Conservation (phyloP, 345 rosid genomes). For the Rhizophora apiculata region DNA sequence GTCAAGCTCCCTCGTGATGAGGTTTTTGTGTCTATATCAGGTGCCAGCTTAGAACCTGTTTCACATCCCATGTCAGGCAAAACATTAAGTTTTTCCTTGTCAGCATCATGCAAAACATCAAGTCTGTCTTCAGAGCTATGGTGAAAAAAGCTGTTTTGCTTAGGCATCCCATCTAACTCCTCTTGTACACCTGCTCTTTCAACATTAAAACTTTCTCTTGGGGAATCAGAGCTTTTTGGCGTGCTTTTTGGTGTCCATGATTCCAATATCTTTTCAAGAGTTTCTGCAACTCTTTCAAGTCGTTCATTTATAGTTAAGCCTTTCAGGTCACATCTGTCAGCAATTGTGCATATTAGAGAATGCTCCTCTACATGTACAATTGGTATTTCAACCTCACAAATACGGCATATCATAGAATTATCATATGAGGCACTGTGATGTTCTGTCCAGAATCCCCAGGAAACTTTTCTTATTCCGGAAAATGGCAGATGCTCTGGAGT, state of each 20-base stretch:
- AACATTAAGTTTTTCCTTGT: slow-evolving; percentile 43
- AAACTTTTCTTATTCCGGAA: slow-evolving; percentile 36
- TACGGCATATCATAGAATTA: slow-evolving; percentile 91
- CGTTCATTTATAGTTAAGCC: slow-evolving; percentile 76
- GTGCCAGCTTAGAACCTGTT: slow-evolving; percentile 23
- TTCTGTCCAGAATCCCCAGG: slow-evolving; percentile 73
- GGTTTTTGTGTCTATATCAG: slow-evolving; percentile 44
- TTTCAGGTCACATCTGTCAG: slow-evolving; percentile 97
- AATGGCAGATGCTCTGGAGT: slow-evolving; percentile 54
- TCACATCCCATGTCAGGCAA: slow-evolving; percentile 47
- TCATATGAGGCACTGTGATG: slow-evolving; percentile 63
- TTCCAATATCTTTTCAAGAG: slow-evolving; percentile 75
- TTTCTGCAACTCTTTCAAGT: slow-evolving; percentile 86
- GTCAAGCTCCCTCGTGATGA: slow-evolving; percentile 83
- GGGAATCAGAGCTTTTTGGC: slow-evolving; percentile 48
- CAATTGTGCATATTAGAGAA: slow-evolving; percentile 88
- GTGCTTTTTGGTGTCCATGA: slow-evolving; percentile 88
- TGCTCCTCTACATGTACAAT: slow-evolving; percentile 97
- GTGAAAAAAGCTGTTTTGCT: slow-evolving; percentile 32
- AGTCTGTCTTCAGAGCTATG: slow-evolving; percentile 58
- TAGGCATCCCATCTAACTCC: slow-evolving; percentile 43
- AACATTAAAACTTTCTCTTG: slow-evolving; percentile 44
- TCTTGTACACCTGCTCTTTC: slow-evolving; percentile 42
- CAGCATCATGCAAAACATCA: slow-evolving; percentile 54
- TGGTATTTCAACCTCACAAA: slow-evolving; percentile 99